These are phyloP conservation scores for Microbotryomycetes sp. DNA, from an alignment of 1,284 basidiomycete genomes.

Conservation along the genomic window DNA sequence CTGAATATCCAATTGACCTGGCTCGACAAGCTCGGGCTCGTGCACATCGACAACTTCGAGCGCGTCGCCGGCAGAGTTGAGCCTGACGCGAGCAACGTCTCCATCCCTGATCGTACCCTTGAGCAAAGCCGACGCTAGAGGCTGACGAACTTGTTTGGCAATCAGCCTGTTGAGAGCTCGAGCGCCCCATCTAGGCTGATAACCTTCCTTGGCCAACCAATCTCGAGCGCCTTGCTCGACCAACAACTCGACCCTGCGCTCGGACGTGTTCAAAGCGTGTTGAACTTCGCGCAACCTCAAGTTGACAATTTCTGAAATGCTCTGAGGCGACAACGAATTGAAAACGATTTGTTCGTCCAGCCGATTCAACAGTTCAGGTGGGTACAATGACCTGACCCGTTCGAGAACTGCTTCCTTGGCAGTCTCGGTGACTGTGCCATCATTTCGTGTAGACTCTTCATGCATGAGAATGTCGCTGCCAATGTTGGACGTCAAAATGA, in stretches of 20 bases:
- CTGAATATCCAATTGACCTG: neutral
- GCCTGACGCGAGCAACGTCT: conserved; percentile 25
- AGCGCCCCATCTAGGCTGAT: conserved; percentile 77
- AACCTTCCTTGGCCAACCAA: conserved; percentile 73
- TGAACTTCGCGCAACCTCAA: conserved; percentile 68
- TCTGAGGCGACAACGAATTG: conserved; percentile 69
- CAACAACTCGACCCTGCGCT: conserved; percentile 61
- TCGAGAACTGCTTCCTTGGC: conserved; percentile 65
- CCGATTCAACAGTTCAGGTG: conserved; percentile 61
- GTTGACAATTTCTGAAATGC: conserved; percentile 68
- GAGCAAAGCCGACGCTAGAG: conserved; percentile 32
- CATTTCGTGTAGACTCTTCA: conserved; percentile 54
- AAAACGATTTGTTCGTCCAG: conserved; percentile 52
- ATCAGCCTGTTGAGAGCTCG: conserved; percentile 49
- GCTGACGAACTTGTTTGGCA: conserved; percentile 35
- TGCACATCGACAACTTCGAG: conserved; percentile 25
- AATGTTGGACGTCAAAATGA: conserved; percentile 90
- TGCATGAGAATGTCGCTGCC: conserved; percentile 68
- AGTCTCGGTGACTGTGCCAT: conserved; percentile 59
- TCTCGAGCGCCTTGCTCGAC: conserved; percentile 57
- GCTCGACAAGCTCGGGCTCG: conserved; percentile 4
- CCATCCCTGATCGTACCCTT: conserved; percentile 26
- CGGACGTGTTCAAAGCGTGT: conserved; percentile 51
- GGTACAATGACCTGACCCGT: conserved; percentile 66
- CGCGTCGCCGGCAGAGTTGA: conserved; percentile 11